Conservation (phyloP, 2,329 filamentous ascomycete species). For the Diaporthe sp. region DNA sequence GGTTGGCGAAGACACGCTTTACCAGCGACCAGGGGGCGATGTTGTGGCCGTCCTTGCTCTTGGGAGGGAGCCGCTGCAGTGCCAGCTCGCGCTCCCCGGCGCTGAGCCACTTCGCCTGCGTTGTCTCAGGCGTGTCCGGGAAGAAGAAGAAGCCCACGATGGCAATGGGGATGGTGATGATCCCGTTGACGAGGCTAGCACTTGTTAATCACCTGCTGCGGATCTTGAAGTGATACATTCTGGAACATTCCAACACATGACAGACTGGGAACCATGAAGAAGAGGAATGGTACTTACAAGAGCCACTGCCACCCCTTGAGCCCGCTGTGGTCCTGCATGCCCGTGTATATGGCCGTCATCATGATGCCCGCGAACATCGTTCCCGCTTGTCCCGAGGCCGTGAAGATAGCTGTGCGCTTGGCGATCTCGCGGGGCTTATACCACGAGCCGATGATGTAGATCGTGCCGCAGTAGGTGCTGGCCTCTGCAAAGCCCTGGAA, state of each 20-base stretch:
- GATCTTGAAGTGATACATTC: too few relatives aligned
- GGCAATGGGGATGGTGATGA: conserved; percentile 63
- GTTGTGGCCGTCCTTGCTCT: conserved; percentile 52
- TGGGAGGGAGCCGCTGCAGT: conserved; percentile 49
- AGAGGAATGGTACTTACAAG: conserved; percentile 40
- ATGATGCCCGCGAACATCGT: conserved; percentile 69
- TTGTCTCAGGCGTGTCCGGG: conserved; percentile 57
- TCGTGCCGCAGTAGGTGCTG: conserved; percentile 61
- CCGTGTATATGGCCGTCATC: conserved; percentile 60
- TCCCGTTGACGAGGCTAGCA: conserved; percentile 55
- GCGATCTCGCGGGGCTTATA: conserved; percentile 68
- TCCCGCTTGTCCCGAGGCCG: conserved; percentile 64
- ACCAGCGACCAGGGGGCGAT: conserved; percentile 49
- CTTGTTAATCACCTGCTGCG: too few relatives aligned
- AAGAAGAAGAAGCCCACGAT: conserved; percentile 61
- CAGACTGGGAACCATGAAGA: too few relatives aligned
- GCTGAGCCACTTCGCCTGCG: conserved; percentile 56
- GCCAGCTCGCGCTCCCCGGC: conserved; percentile 47
- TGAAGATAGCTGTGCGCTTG: conserved; percentile 67
- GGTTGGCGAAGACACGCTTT: conserved; percentile 48
- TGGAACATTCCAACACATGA: too few relatives aligned
- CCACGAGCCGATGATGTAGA: conserved; percentile 67
- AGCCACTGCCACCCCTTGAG: conserved; percentile 62
- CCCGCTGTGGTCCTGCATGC: conserved; percentile 55
- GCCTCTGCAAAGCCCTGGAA: conserved; percentile 61